phyloP scores from a whole-genome alignment of 2,329 filamentous ascomycete genomes.

The Penicillium verrucosum region DNA sequence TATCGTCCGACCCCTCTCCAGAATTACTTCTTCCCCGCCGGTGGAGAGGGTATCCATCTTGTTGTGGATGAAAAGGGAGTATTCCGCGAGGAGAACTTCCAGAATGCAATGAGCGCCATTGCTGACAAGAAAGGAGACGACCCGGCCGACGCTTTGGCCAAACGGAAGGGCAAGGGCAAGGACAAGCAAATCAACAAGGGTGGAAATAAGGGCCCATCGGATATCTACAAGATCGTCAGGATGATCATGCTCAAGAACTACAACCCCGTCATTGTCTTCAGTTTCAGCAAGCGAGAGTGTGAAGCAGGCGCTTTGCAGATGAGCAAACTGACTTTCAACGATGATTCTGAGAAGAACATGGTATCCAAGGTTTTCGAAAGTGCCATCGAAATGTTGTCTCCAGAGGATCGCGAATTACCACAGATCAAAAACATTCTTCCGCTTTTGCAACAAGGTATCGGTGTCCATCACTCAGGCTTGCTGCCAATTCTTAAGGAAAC shows the following conservation, averaged over 20 bases:
- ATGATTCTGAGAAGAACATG: constrained; percentile 91
- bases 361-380: constrained; percentile 91
- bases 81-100: constrained; percentile 96
- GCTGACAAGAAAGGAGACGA: constrained; percentile 84
- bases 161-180: constrained; percentile 81
- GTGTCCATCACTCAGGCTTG: constrained; percentile 93
- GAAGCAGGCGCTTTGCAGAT: constrained; percentile 86
- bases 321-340: constrained; percentile 86
- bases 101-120: constrained; percentile 88
- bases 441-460: constrained; percentile 84
- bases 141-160: constrained; percentile 72
- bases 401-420: constrained; percentile 81
- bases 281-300: constrained; percentile 97
- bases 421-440: constrained; percentile 91
- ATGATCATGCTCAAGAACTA: constrained; percentile 99
- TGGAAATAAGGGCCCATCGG: constrained; percentile 65
- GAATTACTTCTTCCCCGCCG: constrained; percentile 95
- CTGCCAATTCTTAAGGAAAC: constrained; percentile 96
- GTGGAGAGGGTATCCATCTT: constrained; percentile 87
- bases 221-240: constrained; percentile 96
- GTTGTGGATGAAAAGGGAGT: constrained; percentile 95
- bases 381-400: constrained; percentile 86
- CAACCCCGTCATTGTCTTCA: constrained; percentile 98
- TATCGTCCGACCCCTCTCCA: constrained; percentile 95
- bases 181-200: constrained; percentile 91